Base-by-base conservation (phyloP, 1,139 yeast genomes). In the Pichia sp. region DNA sequence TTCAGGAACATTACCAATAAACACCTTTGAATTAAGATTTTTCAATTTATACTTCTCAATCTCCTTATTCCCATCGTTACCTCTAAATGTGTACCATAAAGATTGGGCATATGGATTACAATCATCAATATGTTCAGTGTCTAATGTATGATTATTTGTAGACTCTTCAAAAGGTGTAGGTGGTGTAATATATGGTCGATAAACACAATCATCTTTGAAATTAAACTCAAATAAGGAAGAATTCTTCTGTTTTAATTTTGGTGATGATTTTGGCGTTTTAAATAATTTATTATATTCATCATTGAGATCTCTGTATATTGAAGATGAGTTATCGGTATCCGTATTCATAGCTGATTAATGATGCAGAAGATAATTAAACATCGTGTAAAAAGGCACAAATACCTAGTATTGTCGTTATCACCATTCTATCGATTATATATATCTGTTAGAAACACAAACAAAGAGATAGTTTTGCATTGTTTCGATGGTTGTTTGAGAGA, bases 61-160 rank as follows among this genome's bases (percentile, higher is more conserved):
- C 40, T 62, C 36, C 9, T 32, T 64, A 22, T 53, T 54, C 3
- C 63, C 62, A 34, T 54, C 47, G 30, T 61, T 52, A 1, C 63
- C 61, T 26, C 64, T 51, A 4, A 58, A 51, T 3, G 57, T 47
- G 40, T 52, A 57, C 66, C 66, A 62, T 9, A 62, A 46, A 4
- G 64, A 60, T 37, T 59, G 57, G 1, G 65, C 54, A 48, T 62
- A 62, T 1, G 66, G 66, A 39, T 22, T 18, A 9, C 9, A 7
- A 22, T 20, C 40, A 25, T 40, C 18, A 15, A 18, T 18, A 22
- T n/a, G n/a, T n/a, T n/a, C 34, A n/a, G 8, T n/a, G n/a, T n/a
- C n/a, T n/a, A n/a, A n/a, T n/a, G n/a, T n/a, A n/a, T n/a, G n/a
- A n/a, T n/a, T n/a, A n/a, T 44, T 46, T 7, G 50, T 46, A 2